Conservation (phyloP, 208 protist genomes). For the Giardia muris region DNA sequence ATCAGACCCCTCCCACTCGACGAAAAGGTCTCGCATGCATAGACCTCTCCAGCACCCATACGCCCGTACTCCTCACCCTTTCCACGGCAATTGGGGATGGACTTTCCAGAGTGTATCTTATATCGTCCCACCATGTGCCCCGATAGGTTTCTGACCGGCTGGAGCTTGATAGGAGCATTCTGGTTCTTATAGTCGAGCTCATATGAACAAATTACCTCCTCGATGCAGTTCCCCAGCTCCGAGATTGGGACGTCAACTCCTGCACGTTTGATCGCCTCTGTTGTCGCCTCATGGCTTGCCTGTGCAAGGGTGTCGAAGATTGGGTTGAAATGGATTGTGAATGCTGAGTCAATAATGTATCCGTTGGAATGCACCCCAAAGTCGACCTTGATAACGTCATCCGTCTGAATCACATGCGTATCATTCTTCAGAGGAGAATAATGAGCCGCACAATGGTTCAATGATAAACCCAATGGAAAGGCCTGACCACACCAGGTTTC, state of each 20-base stretch:
- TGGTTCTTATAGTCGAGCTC: constrained; percentile 48
- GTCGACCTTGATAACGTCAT: constrained; percentile 85
- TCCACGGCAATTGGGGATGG: constrained; percentile 86
- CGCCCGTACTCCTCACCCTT: constrained; percentile 42
- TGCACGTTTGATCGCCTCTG: constrained; percentile 70
- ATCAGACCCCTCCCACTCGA: constrained; percentile 64
- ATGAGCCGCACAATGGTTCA: constrained; percentile 89
- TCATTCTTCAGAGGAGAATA: constrained; percentile 86
- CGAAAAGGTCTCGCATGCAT: constrained; percentile 99
- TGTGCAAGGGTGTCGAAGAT: constrained; percentile 75
- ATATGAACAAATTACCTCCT: constrained; percentile 53
- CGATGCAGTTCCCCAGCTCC: constrained; percentile 38
- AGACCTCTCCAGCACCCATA: constrained; percentile 74
- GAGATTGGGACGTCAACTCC: constrained; percentile 37
- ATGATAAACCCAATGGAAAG: constrained; percentile 55
- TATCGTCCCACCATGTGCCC: constrained; percentile 68
- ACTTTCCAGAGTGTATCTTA: constrained; percentile 89
- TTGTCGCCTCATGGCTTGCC: constrained; percentile 84
- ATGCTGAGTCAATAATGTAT: constrained; percentile 84
- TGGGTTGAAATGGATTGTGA: constrained; percentile 80
- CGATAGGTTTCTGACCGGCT: constrained; percentile 86
- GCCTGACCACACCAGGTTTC: constrained; percentile 29
- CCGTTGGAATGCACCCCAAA: constrained; percentile 90
- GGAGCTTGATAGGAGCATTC: constrained; percentile 48
- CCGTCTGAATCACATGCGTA: constrained; percentile 66